Conservation (phyloP, 495 filamentous ascomycete genomes). For the Neurospora hispaniola region DNA sequence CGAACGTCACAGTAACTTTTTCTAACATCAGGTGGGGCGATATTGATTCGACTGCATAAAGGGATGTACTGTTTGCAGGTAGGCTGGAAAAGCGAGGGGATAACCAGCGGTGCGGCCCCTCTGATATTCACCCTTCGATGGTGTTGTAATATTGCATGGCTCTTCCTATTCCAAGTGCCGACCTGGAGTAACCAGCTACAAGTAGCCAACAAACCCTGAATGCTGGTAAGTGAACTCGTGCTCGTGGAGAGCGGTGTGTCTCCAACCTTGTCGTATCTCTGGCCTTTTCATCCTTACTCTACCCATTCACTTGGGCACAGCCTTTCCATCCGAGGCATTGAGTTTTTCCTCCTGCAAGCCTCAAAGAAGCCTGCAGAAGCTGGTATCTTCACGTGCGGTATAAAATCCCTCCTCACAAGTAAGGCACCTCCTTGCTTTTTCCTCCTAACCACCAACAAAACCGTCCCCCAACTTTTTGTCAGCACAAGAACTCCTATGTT, state of each 20-base stretch:
- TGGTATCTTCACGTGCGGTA: neutral
- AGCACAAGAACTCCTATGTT: neutral
- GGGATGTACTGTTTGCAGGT: neutral
- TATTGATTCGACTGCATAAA: conserved; percentile 40
- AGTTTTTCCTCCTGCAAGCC: neutral
- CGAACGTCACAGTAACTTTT: conserved; percentile 45
- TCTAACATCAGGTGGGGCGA: conserved; percentile 57
- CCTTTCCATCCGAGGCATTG: neutral
- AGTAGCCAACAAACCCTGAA: neutral
- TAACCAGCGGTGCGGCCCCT: neutral
- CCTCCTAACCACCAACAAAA: neutral
- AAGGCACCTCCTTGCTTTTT: neutral
- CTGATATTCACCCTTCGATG: neutral
- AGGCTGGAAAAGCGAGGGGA: neutral
- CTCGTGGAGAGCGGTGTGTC: neutral
- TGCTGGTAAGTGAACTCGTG: neutral
- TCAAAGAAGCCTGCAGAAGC: neutral
- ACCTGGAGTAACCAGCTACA: neutral
- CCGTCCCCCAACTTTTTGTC: neutral
- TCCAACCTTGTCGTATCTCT: neutral
- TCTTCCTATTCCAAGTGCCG: neutral
- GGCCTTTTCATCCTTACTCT: neutral
- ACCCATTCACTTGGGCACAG: neutral
- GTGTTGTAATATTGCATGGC: neutral
- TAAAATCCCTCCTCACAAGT: neutral